These are phyloP conservation scores for Trichoderma hamatum DNA, from an alignment of 2,329 filamentous ascomycete species.

Conservation along the genomic window DNA sequence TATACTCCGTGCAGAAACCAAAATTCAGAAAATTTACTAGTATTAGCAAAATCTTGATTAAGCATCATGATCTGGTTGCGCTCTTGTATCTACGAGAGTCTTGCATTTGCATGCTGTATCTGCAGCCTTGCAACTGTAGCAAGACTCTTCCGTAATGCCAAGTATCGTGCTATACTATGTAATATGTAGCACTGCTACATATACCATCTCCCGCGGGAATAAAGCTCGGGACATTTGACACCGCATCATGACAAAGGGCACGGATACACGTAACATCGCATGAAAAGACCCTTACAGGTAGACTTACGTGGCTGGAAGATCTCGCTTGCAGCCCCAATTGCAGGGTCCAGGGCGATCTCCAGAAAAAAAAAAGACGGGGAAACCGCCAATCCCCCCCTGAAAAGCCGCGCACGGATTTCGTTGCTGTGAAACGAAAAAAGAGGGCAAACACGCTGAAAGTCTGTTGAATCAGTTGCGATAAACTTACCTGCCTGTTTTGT, in stretches of 20 bases:
- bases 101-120: background rate
- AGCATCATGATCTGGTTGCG: background rate
- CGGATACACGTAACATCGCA: background rate
- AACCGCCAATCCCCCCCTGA: conserved; percentile 3
- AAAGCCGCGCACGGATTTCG: background rate
- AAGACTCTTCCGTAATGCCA: background rate
- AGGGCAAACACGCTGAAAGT: background rate
- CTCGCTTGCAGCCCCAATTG: conserved; percentile 18
- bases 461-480: background rate
- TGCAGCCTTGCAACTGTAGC: too few species aligned
- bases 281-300: background rate
- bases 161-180: background rate
- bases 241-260: background rate
- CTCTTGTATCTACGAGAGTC: background rate
- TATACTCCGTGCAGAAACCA: too few species aligned
- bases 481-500: background rate
- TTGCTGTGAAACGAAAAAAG: background rate
- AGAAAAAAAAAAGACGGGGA: conserved; percentile 6
- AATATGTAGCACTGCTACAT: background rate
- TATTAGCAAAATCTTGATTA: background rate
- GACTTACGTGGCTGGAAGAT: conserved; percentile 13
- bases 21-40: too few species aligned
- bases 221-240: background rate
- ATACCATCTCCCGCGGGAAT: background rate
- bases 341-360: conserved; percentile 16